Conservation (phyloP, 768 basidiomycete genomes). For the Cantharellus cinnabarinus region DNA sequence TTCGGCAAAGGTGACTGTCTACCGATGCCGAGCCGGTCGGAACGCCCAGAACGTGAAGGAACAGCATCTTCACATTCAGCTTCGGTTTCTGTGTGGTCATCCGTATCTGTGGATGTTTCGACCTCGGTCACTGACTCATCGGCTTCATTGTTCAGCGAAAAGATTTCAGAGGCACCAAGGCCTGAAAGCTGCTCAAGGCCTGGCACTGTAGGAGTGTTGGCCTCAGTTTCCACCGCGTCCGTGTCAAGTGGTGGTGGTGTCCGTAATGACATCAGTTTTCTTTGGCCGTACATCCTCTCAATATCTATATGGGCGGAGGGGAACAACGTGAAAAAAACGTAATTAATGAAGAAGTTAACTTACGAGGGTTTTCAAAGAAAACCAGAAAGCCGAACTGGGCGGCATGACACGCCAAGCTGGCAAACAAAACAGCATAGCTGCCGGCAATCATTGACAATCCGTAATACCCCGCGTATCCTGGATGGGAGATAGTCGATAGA, state of each 20-base stretch:
- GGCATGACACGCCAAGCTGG: conserved; percentile 82
- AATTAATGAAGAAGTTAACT: conserved; percentile 15
- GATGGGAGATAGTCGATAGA: not conserved
- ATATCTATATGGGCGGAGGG: conserved; percentile 38
- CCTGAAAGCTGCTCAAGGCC: no score
- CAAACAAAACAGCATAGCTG: conserved; percentile 79
- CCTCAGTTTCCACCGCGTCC: not conserved
- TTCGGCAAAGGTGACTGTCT: no score
- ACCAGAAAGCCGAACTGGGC: conserved; percentile 93
- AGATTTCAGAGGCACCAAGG: not conserved
- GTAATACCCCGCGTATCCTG: conserved; percentile 94
- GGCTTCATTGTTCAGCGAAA: not conserved
- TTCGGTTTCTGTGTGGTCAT: conserved; percentile 55
- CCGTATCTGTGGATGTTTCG: conserved; percentile 43
- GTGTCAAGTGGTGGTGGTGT: conserved; percentile 25
- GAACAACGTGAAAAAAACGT: conserved; percentile 2
- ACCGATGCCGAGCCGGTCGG: not conserved
- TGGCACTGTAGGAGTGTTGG: no score
- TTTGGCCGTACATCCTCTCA: conserved; percentile 81
- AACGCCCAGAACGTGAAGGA: not conserved
- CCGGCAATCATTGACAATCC: conserved; percentile 81
- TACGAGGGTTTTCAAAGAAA: conserved; percentile 94
- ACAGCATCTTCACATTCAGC: conserved; percentile 31
- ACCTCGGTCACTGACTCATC: conserved; percentile 10
- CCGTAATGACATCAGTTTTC: conserved; percentile 73